These are phyloP conservation scores for Solanum corneliomulleri DNA, from an alignment of 257 asterid species.

Conservation along the genomic window DNA sequence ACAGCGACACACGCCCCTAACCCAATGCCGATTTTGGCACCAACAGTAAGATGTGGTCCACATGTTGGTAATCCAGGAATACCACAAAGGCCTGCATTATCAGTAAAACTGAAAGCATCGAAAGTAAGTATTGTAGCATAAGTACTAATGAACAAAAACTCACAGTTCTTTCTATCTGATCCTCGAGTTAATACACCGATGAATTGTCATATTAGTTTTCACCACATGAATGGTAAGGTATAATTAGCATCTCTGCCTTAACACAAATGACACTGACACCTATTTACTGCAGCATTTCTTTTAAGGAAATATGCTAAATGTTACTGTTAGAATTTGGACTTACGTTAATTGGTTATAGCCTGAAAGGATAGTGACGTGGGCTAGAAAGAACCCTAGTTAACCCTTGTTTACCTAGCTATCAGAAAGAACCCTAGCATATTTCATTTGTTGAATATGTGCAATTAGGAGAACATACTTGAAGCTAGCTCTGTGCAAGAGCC, in stretches of 20 bases:
- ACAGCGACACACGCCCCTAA: constrained; percentile 42
- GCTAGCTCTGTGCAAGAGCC: constrained; percentile 89
- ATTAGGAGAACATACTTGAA: constrained; percentile 25
- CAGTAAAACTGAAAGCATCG: constrained; percentile 69
- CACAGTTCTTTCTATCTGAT: not conserved
- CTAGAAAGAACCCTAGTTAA: not conserved
- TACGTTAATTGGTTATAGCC: not conserved
- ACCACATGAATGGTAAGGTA: not conserved
- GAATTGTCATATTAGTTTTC: not conserved
- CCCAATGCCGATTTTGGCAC: constrained; percentile 68
- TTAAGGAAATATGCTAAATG: not conserved
- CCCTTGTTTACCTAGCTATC: not conserved
- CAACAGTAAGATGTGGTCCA: constrained; percentile 68
- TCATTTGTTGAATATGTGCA: not conserved
- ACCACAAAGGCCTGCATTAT: constrained; percentile 95
- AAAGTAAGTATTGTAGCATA: not conserved
- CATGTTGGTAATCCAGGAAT: constrained; percentile 80
- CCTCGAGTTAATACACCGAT: not conserved
- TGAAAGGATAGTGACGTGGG: not conserved
- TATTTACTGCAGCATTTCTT: not conserved
- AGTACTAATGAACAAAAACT: not conserved
- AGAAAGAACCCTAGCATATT: not conserved
- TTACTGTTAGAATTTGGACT: not conserved
- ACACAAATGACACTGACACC: not conserved
- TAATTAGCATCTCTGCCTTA: not conserved